These are phyloP conservation scores for Mycena leptocephala DNA, from an alignment of 768 basidiomycete genomes.

Conservation along the genomic window DNA sequence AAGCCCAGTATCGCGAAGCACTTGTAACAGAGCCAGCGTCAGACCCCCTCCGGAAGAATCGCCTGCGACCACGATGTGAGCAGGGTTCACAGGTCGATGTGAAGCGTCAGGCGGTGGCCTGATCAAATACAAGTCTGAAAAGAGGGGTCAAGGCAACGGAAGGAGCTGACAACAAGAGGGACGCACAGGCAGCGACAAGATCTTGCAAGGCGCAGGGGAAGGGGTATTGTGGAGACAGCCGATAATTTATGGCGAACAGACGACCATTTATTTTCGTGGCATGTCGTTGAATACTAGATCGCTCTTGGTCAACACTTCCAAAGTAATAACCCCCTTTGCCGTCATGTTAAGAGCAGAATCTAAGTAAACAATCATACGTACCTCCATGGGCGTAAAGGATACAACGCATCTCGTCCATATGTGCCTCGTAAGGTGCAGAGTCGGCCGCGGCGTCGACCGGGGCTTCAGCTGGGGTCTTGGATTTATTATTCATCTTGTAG, in stretches of 20 bases:
- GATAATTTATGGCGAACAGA: slow-evolving; percentile 88
- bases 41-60: slow-evolving; percentile 96
- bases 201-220: slow-evolving; percentile 96
- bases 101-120: slow-evolving; percentile 85
- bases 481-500: slow-evolving; percentile 63
- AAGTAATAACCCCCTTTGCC: slow-evolving; percentile 85
- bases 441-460: slow-evolving; percentile 44
- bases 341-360: neutral
- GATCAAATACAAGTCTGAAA: slow-evolving; percentile 88
- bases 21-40: slow-evolving; percentile 86
- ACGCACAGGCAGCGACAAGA: slow-evolving; percentile 86
- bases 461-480: slow-evolving; percentile 40
- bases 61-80: slow-evolving; percentile 88
- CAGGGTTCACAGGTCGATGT: slow-evolving; percentile 87
- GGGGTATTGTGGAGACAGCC: slow-evolving; percentile 96
- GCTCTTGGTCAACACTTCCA: slow-evolving; percentile 85
- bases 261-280: slow-evolving; percentile 96
- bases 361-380: slow-evolving; percentile 44
- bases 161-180: neutral
- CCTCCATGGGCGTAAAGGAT: slow-evolving; percentile 89
- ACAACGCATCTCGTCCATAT: slow-evolving; percentile 90
- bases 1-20: slow-evolving; percentile 87
- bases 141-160: neutral
- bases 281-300: slow-evolving; percentile 86
- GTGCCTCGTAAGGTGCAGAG: slow-evolving; percentile 67